Evolutionary conservation across 441 rosid genomes (phyloP).

Genomic region (Pelargonium fulgidum): DNA sequence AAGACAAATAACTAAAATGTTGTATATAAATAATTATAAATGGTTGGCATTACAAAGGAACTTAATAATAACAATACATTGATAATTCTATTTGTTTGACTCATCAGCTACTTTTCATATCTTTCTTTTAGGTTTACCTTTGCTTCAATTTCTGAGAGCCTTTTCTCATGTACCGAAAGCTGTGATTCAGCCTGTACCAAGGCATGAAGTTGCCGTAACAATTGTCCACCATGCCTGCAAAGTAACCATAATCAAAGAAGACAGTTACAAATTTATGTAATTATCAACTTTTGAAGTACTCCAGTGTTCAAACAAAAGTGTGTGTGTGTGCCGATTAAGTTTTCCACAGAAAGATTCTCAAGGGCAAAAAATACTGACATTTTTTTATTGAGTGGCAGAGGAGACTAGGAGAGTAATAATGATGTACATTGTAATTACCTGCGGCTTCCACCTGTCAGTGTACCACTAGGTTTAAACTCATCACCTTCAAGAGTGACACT

Average conservation of each 20-base stretch:
- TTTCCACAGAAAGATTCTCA: too few relatives aligned
- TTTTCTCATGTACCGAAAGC: conserved; percentile 55
- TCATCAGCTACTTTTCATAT: background rate
- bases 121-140: conserved; percentile 40
- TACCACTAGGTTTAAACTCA: conserved; percentile 91
- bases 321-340: too few relatives aligned
- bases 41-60: background rate
- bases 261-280: background rate
- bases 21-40: background rate
- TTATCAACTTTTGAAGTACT: background rate
- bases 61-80: background rate
- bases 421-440: conserved; percentile 32
- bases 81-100: background rate
- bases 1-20: too few relatives aligned
- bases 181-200: conserved; percentile 75
- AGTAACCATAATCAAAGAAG: background rate
- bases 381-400: background rate
- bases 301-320: background rate
- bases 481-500: conserved; percentile 97
- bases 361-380: background rate
- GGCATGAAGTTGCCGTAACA: conserved; percentile 77
- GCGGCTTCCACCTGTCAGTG: conserved; percentile 97
- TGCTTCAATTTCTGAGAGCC: conserved; percentile 63
- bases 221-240: conserved; percentile 83
- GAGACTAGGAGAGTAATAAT: background rate